Evolutionary conservation across 2,329 filamentous ascomycete species (phyloP), one percentile per base, ranked within the genome.

Genomic region (Stachybotrys chlorohalonatus): DNA sequence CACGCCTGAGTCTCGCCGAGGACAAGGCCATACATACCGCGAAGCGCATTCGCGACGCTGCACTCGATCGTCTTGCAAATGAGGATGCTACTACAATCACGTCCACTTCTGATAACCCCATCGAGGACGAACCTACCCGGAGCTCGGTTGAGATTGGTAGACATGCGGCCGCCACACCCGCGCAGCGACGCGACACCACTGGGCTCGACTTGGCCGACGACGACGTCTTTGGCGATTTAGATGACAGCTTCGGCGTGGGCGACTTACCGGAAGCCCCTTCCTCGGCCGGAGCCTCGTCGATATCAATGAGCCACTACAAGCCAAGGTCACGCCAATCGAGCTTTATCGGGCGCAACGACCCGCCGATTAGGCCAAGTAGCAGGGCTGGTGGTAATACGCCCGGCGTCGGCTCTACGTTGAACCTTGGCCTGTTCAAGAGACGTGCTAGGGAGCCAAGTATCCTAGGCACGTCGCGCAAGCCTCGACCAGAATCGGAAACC

Each of bases 381-480:
- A 70, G 77, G 17, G 36, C 24, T 24, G 72, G 75, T 6, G 69
- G 72, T 13, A 75, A 70, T 52, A 79, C 75, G 1, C 74, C 77
- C 1, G 72, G 73, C 47, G 68, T 81, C 49, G 75, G 75, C 59
- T 74, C 76, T 1, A 75, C 73, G 0, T 74, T 81, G 61, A 84
- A 80, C 55, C 75, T 85, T 52, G 81, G 80, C 13, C 68, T 75
- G 6, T 86, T 86, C 66, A 78, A 75, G 63, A 72, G 82, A 46
- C 75, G 83, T 49, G 73, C 73, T 16, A 73, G 83, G 49, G 81
- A 86, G 64, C 82, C 81, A 2, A 86, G 83, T 65, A 85, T 86
- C 54, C 66, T 86, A 47, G 78, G 80, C 6, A 78, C 78, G 1
- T 72, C 73, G 3, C 75, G 77, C 57, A 80, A 70, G 55, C 65